phyloP scores from a whole-genome alignment of 768 basidiomycete genomes.

The Tricholoma matsutake region DNA sequence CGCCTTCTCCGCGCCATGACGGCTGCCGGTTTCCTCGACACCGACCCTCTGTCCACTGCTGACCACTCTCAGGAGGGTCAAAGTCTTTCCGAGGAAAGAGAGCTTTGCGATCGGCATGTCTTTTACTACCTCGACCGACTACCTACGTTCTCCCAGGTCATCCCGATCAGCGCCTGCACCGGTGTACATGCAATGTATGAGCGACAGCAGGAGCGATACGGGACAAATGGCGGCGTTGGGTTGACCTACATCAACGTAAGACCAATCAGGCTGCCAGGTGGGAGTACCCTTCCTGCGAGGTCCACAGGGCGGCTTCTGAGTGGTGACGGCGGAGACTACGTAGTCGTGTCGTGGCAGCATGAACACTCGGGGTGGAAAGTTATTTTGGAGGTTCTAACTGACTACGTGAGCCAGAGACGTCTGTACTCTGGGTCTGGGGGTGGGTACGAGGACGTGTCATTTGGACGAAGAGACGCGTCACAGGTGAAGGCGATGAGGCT shows the following conservation, averaged over 20 bases:
- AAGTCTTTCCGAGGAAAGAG: constrained; percentile 43
- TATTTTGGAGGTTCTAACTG: constrained; percentile 74
- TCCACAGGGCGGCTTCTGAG: constrained; percentile 71
- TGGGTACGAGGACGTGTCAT: constrained; percentile 51
- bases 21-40: constrained; percentile 72
- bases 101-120: constrained; percentile 64
- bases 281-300: constrained; percentile 62
- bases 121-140: constrained; percentile 75
- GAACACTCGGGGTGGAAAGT: constrained; percentile 86
- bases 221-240: constrained; percentile 44
- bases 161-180: constrained; percentile 57
- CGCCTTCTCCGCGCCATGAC: constrained; percentile 76
- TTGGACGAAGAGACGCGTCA: constrained; percentile 40
- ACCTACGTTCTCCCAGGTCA: constrained; percentile 70
- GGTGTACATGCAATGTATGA: constrained; percentile 76
- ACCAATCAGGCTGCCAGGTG: constrained; percentile 73
- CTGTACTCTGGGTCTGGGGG: constrained; percentile 39
- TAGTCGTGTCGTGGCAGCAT: constrained; percentile 79
- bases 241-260: constrained; percentile 63
- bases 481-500: constrained; percentile 46
- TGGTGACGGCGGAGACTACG: constrained; percentile 62
- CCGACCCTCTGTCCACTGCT: constrained; percentile 59
- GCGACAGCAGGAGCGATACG: constrained; percentile 58
- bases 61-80: constrained; percentile 41
- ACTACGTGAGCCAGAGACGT: constrained; percentile 64